These are phyloP conservation scores for Basipetospora chlamydospora DNA, from an alignment of 2,329 filamentous ascomycete genomes.

Conservation along the genomic window DNA sequence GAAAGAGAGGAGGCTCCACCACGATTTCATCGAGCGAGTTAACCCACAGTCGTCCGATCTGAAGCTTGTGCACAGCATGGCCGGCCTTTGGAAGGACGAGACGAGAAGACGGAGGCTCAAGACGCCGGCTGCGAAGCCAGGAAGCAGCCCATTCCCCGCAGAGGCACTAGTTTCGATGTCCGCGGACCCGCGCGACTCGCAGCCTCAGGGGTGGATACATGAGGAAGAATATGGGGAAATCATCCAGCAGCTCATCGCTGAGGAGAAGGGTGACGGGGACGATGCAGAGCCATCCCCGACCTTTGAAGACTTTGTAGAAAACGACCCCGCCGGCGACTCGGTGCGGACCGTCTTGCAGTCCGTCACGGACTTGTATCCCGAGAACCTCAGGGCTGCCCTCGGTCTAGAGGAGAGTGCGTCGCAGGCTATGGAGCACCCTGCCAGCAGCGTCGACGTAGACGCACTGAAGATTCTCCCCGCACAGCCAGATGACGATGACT, in stretches of 20 bases:
- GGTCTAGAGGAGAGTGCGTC: constrained; percentile 17
- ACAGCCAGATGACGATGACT: constrained; percentile 30
- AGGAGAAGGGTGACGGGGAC: constrained; percentile 39
- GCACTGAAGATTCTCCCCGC: constrained; percentile 39
- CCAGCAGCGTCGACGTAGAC: constrained; percentile 46
- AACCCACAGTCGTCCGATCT: constrained; percentile 49
- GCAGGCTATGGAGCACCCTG: constrained; percentile 13
- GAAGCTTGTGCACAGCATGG: constrained; percentile 89
- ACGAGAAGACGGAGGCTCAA: constrained; percentile 60
- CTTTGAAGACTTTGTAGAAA: constrained; percentile 53
- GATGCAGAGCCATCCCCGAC: constrained; percentile 28
- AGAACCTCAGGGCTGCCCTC: constrained; percentile 39
- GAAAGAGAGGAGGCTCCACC: constrained; percentile 63
- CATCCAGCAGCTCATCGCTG: constrained; percentile 44
- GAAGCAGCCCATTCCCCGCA: constrained; percentile 62
- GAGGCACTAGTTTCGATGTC: constrained; percentile 84
- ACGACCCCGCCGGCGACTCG: constrained; percentile 33
- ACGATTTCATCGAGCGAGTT: constrained; percentile 67
- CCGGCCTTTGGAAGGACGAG: constrained; percentile 83
- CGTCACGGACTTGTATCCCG: constrained; percentile 73
- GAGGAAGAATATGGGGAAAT: constrained; percentile 67
- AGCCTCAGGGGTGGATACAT: constrained; percentile 78
- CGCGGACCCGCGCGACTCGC: constrained; percentile 57
- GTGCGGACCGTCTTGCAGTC: constrained; percentile 72
- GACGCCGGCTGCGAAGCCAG: constrained; percentile 48